Percentiles rank a stretch among this genome's conserved stretches.
Conservation (phyloP, 495 filamentous ascomycete species). For the Pseudotulostoma volvatum region DNA sequence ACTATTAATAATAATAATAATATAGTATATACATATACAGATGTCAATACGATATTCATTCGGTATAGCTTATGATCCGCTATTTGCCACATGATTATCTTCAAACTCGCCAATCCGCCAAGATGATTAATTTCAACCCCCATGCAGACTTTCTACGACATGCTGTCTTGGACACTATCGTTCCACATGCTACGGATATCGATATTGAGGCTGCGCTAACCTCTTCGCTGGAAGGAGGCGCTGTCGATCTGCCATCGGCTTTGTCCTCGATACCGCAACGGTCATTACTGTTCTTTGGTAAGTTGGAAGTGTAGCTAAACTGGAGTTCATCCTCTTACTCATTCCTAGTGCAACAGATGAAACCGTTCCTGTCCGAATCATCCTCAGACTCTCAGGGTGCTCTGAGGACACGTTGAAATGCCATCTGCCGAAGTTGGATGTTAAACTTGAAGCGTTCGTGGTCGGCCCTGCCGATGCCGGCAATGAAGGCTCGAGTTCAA, state of each 20-base stretch:
- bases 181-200: constrained; percentile 53
- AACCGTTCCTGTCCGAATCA: constrained; percentile 51
- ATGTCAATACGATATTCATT: too few species aligned
- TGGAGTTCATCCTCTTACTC: constrained; percentile 35
- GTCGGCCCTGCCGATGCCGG: constrained; percentile 38
- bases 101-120: too few species aligned
- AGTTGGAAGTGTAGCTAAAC: constrained; percentile 17
- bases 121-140: constrained; percentile 25
- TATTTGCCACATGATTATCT: too few species aligned
- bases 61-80: too few species aligned
- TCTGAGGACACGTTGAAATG: constrained; percentile 41
- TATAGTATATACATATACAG: too few species aligned
- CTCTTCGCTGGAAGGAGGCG: constrained; percentile 29
- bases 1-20: too few species aligned
- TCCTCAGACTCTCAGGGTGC: constrained; percentile 49
- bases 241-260: constrained; percentile 27
- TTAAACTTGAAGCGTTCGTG: constrained; percentile 58
- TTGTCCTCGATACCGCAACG: constrained; percentile 35
- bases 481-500: constrained; percentile 29
- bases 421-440: constrained; percentile 43
- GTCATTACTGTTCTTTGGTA: constrained; percentile 55
- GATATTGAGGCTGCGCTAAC: constrained; percentile 44
- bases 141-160: constrained; percentile 48
- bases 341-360: constrained; percentile 59
- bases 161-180: constrained; percentile 60